Evolutionary conservation across 106 monocot genomes (phyloP).

Genomic region (Dendrobium chrysotoxum): DNA sequence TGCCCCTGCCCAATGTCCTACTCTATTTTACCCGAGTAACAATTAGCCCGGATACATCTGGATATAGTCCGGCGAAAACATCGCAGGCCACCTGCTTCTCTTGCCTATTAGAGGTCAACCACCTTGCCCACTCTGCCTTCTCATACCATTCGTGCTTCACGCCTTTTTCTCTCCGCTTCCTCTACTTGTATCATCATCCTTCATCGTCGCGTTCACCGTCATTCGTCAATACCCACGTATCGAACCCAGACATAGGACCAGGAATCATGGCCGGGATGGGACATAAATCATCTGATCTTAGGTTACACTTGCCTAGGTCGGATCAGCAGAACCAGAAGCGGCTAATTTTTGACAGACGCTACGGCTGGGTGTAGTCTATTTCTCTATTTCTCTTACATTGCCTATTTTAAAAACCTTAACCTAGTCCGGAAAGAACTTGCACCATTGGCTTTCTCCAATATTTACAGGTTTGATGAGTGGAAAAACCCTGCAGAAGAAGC

Average conservation of each 20-base stretch:
- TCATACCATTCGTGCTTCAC: too few relatives aligned
- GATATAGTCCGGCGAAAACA: too few relatives aligned
- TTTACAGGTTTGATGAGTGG: slow-evolving; percentile 66
- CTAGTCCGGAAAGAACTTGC: neutral
- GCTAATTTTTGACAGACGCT: slow-evolving; percentile 47
- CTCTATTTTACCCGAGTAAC: too few relatives aligned
- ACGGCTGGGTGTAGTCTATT: slow-evolving; percentile 60
- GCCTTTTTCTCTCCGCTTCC: too few relatives aligned
- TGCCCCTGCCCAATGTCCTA: too few relatives aligned
- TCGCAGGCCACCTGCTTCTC: too few relatives aligned
- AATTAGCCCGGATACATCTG: too few relatives aligned
- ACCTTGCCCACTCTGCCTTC: too few relatives aligned
- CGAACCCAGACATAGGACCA: neutral
- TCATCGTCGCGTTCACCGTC: neutral
- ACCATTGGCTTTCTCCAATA: neutral
- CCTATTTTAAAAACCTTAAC: neutral
- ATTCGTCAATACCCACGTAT: too few relatives aligned
- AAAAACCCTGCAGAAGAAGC: slow-evolving; percentile 65
- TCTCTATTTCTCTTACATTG: slow-evolving; percentile 7
- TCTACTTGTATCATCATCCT: neutral
- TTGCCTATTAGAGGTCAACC: too few relatives aligned
- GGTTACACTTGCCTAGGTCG: neutral
- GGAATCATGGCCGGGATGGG: neutral
- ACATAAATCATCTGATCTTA: neutral
- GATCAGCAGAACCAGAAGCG: slow-evolving; percentile 16